Conservation (phyloP, 352 stramenopile species). For the Pythium periplocum region DNA sequence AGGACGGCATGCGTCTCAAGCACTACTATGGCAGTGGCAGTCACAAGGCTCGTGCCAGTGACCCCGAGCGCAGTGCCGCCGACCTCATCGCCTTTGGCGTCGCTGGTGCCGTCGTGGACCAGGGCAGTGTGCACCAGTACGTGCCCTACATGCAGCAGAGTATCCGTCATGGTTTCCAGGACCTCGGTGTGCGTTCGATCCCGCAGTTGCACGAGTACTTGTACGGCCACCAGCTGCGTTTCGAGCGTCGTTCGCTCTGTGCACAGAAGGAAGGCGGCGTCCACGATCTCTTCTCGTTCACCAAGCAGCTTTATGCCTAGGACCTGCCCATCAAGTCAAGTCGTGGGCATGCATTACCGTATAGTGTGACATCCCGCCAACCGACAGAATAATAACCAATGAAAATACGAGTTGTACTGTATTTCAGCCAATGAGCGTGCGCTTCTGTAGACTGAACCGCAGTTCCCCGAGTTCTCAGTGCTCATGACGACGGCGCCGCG, state of each 20-base stretch:
- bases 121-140: slow-evolving; percentile 96
- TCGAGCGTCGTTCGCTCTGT: slow-evolving; percentile 96
- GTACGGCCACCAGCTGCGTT: slow-evolving; percentile 77
- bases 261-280: slow-evolving; percentile 97
- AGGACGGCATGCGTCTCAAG: slow-evolving; percentile 98
- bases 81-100: slow-evolving; percentile 98
- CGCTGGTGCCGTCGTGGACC: slow-evolving; percentile 96
- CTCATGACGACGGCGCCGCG: slow-evolving; percentile 8
- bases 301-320: slow-evolving; percentile 81
- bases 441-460: not conserved
- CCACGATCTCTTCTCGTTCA: slow-evolving; percentile 96
- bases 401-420: not conserved
- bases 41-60: slow-evolving; percentile 89
- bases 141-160: slow-evolving; percentile 98
- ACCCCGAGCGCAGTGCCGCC: slow-evolving; percentile 35
- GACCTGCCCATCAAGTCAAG: not conserved
- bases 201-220: slow-evolving; percentile 73
- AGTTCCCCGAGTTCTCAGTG: too few relatives aligned
- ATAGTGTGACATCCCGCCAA: too few relatives aligned
- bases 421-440: slow-evolving; percentile 1
- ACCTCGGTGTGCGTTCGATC: slow-evolving; percentile 91
- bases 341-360: too few relatives aligned
- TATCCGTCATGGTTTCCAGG: slow-evolving; percentile 96
- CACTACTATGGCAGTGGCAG: slow-evolving; percentile 98
- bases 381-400: not conserved